These are phyloP conservation scores for Coemansia sp. DNA, from an alignment of 192 early-diverging fungal species.

Conservation along the genomic window DNA sequence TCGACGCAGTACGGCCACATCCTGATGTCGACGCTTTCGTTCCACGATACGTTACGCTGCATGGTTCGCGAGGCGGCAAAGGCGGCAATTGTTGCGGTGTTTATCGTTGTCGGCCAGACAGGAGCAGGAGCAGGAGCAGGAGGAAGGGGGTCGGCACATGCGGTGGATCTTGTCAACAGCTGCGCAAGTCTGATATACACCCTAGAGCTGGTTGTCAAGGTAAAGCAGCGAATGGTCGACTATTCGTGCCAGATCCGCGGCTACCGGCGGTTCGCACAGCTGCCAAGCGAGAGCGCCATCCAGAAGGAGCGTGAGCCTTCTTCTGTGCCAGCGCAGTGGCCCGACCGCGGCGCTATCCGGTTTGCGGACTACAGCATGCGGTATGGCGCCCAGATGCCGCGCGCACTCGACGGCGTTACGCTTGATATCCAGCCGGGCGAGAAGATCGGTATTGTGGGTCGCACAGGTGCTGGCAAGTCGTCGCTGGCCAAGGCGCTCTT, in stretches of 20 bases:
- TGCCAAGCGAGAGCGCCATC: constrained; percentile 3
- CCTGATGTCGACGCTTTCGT: neutral
- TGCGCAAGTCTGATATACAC: neutral
- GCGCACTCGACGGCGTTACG: constrained; percentile 35
- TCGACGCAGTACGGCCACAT: neutral
- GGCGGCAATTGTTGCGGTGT: neutral
- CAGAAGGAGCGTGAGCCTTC: neutral
- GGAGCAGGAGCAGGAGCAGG: neutral
- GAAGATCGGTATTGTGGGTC: constrained; percentile 59
- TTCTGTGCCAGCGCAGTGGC: constrained; percentile 41
- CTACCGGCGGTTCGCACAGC: constrained; percentile 64
- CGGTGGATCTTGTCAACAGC: neutral
- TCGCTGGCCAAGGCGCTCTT: constrained; percentile 61
- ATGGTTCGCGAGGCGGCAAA: neutral
- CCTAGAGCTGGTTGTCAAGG: neutral
- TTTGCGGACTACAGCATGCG: constrained; percentile 52
- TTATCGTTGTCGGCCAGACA: neutral
- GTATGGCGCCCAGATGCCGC: constrained; percentile 21
- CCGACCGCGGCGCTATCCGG: constrained; percentile 35
- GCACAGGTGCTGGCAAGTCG: constrained; percentile 63
- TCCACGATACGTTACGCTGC: neutral
- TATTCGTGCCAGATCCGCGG: constrained; percentile 76
- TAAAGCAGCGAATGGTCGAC: constrained; percentile 31
- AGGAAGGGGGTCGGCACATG: constrained; percentile 3
- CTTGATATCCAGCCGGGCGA: constrained; percentile 57